Base-by-base conservation (phyloP, 2,329 filamentous ascomycete genomes). In the Coleophoma eucalyptorum region DNA sequence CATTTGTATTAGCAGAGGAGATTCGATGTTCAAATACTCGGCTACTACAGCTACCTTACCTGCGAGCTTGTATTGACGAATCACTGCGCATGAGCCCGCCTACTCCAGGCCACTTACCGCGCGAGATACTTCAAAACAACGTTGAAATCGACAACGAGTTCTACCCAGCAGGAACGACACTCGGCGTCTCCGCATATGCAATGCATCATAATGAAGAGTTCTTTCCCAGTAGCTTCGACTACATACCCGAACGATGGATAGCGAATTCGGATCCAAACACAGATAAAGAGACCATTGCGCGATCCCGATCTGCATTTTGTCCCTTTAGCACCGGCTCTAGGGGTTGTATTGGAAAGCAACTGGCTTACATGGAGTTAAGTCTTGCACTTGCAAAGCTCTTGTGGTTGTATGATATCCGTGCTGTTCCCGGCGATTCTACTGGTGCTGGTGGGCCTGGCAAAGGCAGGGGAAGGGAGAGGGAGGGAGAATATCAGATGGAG, bases 401-500 rank as follows among this genome's bases (percentile, higher is more conserved):
- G 21, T 52, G n/a, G 10, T 13, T 31, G 10, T 54, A 49, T 38
- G 52, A 54, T 10, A 49, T 54, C 18, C 43, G 43, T 5, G n/a
- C 46, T 32, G 46, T 46, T 47, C 54, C 55, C 40, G 55, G 52
- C 41, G 56, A 19, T 8, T 80, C 81, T 55, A 75, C 76, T 2
- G 77, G 74, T 13, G 76, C 81, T 69, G 79, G 80, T 5, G 68
- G 68, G 40, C 58, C 64, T 4, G 70, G 70, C 26, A 64, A 72
- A 5, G 78, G 76, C 61, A 77, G 71, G 70, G 82, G 81, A 0
- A 71, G 81, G 40, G 74, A 81, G 50, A 71, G 76, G 45, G 60
- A 62, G 16, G 68, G 63, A 2, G 86, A 90, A 73, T 87, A 84
- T 65, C 85, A 89, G 72, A 38, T 38, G 13, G 35, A 38, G 16